Evolutionary conservation across 2,329 filamentous ascomycete genomes (phyloP).

Genomic region (Mycosphaerella arachidis): DNA sequence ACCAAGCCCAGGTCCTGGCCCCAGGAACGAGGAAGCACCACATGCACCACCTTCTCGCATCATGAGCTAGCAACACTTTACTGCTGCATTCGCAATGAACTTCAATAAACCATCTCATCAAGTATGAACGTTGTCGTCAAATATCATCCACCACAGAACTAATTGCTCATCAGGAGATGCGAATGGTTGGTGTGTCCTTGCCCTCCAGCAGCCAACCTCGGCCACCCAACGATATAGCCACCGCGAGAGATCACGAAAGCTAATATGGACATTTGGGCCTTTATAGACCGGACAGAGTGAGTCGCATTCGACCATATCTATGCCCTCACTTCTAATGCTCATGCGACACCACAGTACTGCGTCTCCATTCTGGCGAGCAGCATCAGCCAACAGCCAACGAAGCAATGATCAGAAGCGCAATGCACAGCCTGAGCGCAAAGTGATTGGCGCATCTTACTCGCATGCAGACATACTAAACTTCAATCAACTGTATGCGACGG

Average conservation of each 20-base stretch:
- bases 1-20: neutral
- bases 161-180: conserved; percentile 73
- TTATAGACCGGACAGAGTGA: conserved; percentile 35
- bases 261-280: conserved; percentile 36
- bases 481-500: conserved; percentile 62
- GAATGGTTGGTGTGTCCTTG: conserved; percentile 81
- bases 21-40: neutral
- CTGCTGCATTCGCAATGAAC: conserved; percentile 33
- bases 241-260: conserved; percentile 25
- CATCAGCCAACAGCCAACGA: conserved; percentile 44
- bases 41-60: neutral
- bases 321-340: conserved; percentile 5
- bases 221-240: conserved; percentile 13
- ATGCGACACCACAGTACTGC: conserved; percentile 55
- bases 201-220: conserved; percentile 16
- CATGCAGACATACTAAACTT: conserved; percentile 93
- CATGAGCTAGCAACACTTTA: neutral
- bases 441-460: conserved; percentile 92
- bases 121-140: conserved; percentile 29
- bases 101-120: conserved; percentile 42
- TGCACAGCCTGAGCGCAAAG: conserved; percentile 56
- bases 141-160: neutral
- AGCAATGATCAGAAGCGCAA: conserved; percentile 35
- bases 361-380: conserved; percentile 81
- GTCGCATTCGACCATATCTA: neutral